Conservation (phyloP, 805 yeast genomes). For the Hanseniaspora lachancei region DNA sequence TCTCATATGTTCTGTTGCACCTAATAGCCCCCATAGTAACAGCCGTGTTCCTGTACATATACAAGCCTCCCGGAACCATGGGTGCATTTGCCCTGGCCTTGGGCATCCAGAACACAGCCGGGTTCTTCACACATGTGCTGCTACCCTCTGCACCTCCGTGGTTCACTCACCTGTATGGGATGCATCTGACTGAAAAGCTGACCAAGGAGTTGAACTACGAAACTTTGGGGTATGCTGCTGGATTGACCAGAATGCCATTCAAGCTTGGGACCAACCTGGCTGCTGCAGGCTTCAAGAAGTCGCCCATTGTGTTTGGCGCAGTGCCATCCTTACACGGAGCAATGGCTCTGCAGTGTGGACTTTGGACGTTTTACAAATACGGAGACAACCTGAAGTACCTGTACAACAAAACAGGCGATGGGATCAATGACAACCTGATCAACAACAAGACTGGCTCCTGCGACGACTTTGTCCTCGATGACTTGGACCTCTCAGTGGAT, state of each 20-base stretch:
- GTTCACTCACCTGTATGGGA: slow-evolving; percentile 52
- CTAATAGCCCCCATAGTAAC: slow-evolving; percentile 48
- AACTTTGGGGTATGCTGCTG: slow-evolving; percentile 61
- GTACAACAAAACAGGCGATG: background rate
- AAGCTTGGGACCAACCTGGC: slow-evolving; percentile 50
- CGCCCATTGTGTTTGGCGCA: slow-evolving; percentile 60
- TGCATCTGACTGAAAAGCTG: slow-evolving; percentile 20
- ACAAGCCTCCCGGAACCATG: slow-evolving; percentile 53
- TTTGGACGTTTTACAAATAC: slow-evolving; percentile 31
- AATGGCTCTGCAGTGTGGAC: slow-evolving; percentile 41
- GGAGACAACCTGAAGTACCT: background rate
- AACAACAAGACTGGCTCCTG: background rate
- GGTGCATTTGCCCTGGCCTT: slow-evolving; percentile 41
- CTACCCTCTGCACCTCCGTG: slow-evolving; percentile 69
- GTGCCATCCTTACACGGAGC: slow-evolving; percentile 53
- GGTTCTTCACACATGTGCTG: slow-evolving; percentile 46
- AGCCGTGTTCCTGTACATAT: slow-evolving; percentile 49
- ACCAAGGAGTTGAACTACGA: slow-evolving; percentile 38
- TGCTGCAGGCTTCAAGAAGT: slow-evolving; percentile 49
- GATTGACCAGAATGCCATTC: slow-evolving; percentile 50
- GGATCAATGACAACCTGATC: background rate
- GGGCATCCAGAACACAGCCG: slow-evolving; percentile 48
- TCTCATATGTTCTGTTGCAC: slow-evolving; percentile 49
- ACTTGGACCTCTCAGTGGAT: background rate
- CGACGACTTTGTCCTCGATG: slow-evolving; percentile 2